Evolutionary conservation across 1,139 yeast species (phyloP), one percentile per base, ranked within the genome.

Genomic region (Pichia kudriavzevii): DNA sequence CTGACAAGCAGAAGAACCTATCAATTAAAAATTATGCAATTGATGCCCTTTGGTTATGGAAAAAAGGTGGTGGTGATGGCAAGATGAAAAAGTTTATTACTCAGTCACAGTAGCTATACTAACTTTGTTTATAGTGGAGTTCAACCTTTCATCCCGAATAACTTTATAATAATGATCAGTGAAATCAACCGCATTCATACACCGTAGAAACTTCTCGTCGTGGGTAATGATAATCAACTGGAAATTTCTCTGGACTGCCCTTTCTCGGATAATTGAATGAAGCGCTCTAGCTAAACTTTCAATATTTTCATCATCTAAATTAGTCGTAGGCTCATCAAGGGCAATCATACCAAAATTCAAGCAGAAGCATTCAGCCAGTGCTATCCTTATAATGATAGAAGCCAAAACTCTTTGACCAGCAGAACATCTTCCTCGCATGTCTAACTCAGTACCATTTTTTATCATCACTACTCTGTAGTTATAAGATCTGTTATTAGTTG

Each of bases 321-420:
- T 93, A 0, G 98, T 93, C 0, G 99, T 93, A 6, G 99, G 99
- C 60, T 93, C 99, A 60, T 93, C 99, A 29, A 93, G 65, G 0
- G 97, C 95, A 49, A 93, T 84, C 55, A 91, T 80, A 34, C 98
- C 98, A 63, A 96, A 91, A 53, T 82, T 85, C 1, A 78, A 71
- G 7, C 98, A 98, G 63, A 93, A 91, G 53, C 97, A 85, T 57
- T 93, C 98, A 0, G 97, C 94, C 33, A 93, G 63, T 0, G 97
- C 96, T 40, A 93, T 64, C 37, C 99, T 68, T 36, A 93, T 88
- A 25, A 93, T 77, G 35, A 93, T 87, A 38, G 94, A 80, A 0
- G 98, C 95, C 37, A 93, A 63, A 2, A 93, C 97, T 54, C 87
- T 85, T 58, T 93, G 99, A 1, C 99, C 99, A 0, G 98, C 98